phyloP scores from a whole-genome alignment of 2,329 filamentous ascomycete species.

The Aspergillus chevalieri region DNA sequence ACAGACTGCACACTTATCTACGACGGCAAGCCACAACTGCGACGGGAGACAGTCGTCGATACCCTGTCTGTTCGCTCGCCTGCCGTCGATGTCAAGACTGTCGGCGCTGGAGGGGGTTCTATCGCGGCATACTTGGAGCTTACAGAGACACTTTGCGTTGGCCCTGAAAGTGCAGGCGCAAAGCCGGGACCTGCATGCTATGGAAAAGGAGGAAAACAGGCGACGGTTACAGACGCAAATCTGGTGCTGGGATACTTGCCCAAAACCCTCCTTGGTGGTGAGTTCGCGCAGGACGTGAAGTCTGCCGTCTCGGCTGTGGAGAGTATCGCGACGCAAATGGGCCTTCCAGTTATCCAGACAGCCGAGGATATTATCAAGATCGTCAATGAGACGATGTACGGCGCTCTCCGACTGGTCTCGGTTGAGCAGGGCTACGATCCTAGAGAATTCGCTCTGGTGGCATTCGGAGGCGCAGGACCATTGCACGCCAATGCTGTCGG shows the following conservation, averaged over 20 bases:
- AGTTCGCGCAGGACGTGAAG: slow-evolving; percentile 40
- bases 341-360: slow-evolving; percentile 35
- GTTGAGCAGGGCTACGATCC: slow-evolving; percentile 50
- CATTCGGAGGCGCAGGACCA: slow-evolving; percentile 47
- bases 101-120: slow-evolving; percentile 47
- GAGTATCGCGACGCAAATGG: slow-evolving; percentile 42
- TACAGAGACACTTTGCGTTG: slow-evolving; percentile 45
- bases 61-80: slow-evolving; percentile 42
- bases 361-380: slow-evolving; percentile 47
- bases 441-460: slow-evolving; percentile 46
- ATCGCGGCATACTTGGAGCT: slow-evolving; percentile 45
- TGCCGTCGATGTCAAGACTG: slow-evolving; percentile 45
- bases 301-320: slow-evolving; percentile 40
- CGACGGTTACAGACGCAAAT: slow-evolving; percentile 48
- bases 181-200: slow-evolving; percentile 47
- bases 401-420: slow-evolving; percentile 46
- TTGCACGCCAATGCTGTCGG: slow-evolving; percentile 48
- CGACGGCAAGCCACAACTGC: slow-evolving; percentile 38
- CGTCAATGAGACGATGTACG: slow-evolving; percentile 49
- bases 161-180: slow-evolving; percentile 47
- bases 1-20: slow-evolving; percentile 45
- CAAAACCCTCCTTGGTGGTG: slow-evolving; percentile 41
- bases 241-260: slow-evolving; percentile 45
- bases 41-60: slow-evolving; percentile 43
- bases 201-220: slow-evolving; percentile 40